phyloP scores from a whole-genome alignment of 2,329 filamentous ascomycete species.

The Fusarium miscanthi region DNA sequence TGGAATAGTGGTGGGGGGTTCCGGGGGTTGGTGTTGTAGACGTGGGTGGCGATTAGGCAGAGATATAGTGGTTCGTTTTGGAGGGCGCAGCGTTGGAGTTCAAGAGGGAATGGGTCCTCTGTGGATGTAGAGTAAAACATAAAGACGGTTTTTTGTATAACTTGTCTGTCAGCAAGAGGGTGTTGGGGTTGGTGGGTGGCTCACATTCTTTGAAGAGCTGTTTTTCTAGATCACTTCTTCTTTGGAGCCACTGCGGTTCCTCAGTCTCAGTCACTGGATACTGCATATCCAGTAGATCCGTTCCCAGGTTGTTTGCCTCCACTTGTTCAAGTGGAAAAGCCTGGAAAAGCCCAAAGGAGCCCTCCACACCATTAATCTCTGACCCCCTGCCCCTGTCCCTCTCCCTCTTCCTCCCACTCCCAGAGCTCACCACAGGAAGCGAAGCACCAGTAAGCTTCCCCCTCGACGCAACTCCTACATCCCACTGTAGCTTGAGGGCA shows the following conservation, averaged over 20 bases:
- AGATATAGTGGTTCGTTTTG: slow-evolving; percentile 23
- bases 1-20: slow-evolving; percentile 10
- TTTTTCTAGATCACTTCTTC: not conserved
- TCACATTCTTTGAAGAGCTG: slow-evolving; percentile 10
- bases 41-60: slow-evolving; percentile 20
- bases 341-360: not conserved
- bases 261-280: not conserved
- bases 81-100: not conserved
- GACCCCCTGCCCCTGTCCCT: too few relatives aligned
- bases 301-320: too few relatives aligned
- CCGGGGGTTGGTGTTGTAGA: slow-evolving; percentile 16
- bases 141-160: slow-evolving; percentile 21
- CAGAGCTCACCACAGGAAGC: not conserved
- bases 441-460: slow-evolving; percentile 16
- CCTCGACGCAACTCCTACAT: slow-evolving; percentile 26
- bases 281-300: not conserved
- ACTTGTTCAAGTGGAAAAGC: not conserved
- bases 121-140: slow-evolving; percentile 24
- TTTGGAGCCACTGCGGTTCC: not conserved
- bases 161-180: not conserved
- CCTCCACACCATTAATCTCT: not conserved
- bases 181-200: rapidly evolving
- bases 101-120: slow-evolving; percentile 9
- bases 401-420: not conserved
- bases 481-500: slow-evolving; percentile 27